Evolutionary conservation across 1,284 basidiomycete genomes (phyloP).

Genomic region (Exobasidium cylindrosporum): DNA sequence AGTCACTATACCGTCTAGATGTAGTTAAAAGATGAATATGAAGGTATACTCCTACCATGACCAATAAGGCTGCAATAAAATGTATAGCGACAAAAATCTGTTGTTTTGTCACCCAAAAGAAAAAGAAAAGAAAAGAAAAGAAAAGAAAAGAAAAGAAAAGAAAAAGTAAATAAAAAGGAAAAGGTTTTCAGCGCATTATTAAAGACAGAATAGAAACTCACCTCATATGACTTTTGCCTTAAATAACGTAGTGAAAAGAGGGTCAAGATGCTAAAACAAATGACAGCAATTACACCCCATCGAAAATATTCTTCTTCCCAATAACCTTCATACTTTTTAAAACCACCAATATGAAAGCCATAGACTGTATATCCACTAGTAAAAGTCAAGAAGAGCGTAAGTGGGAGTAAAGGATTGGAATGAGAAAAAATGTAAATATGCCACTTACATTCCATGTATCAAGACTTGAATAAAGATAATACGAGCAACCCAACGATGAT

Average conservation of each 20-base stretch:
- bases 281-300: constrained; percentile 42
- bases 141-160: too few relatives aligned
- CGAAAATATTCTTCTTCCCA: constrained; percentile 39
- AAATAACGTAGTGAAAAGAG: constrained; percentile 14
- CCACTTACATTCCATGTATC: constrained; percentile 31
- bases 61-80: constrained; percentile 45
- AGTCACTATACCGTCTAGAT: constrained; percentile 19
- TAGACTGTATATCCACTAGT: constrained; percentile 20
- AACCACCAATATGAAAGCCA: constrained; percentile 6
- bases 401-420: neutral
- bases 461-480: constrained; percentile 38
- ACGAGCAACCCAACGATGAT: constrained; percentile 54
- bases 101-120: too few relatives aligned
- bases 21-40: constrained; percentile 39
- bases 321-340: constrained; percentile 6
- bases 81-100: constrained; percentile 48
- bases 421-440: too few relatives aligned
- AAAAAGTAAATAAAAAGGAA: too few relatives aligned
- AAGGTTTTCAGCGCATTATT: too few relatives aligned
- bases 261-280: constrained; percentile 4
- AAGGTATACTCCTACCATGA: constrained; percentile 42
- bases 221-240: constrained; percentile 8
- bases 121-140: too few relatives aligned
- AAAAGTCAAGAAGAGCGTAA: neutral
- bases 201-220: too few relatives aligned